phyloP scores from a whole-genome alignment of 140 eudicot species.

The Stevia rebaudiana region DNA sequence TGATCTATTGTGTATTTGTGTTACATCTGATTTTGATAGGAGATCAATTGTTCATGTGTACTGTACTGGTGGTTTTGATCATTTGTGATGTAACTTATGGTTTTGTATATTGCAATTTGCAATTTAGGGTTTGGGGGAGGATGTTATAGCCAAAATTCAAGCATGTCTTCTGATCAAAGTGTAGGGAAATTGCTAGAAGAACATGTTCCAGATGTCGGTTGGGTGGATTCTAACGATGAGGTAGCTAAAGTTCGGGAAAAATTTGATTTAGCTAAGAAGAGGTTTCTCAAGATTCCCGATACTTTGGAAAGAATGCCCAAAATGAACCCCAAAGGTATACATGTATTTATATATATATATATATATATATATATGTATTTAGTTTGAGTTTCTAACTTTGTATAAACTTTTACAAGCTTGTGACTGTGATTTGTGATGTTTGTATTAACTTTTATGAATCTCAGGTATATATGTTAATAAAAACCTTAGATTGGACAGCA shows the following conservation, averaged over 20 bases:
- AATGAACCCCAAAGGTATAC: conserved; percentile 77
- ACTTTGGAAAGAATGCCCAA: conserved; percentile 68
- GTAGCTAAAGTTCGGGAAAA: conserved; percentile 54
- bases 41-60: background rate
- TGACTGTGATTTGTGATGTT: background rate
- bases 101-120: conserved; percentile 12
- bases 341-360: conserved; percentile 3
- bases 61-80: background rate
- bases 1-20: conserved; percentile 1
- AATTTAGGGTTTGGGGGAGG: conserved; percentile 43
- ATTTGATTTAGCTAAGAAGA: conserved; percentile 57
- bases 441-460: background rate
- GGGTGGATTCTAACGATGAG: conserved; percentile 34
- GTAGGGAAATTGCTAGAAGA: conserved; percentile 35
- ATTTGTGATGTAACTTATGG: conserved; percentile 10
- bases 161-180: conserved; percentile 27
- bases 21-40: background rate
- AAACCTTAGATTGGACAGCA: conserved; percentile 84
- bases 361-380: background rate
- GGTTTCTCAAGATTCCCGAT: conserved; percentile 68
- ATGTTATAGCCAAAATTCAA: conserved; percentile 26
- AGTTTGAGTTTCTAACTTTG: background rate
- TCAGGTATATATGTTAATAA: conserved; percentile 87
- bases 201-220: conserved; percentile 16
- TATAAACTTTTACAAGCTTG: background rate